Evolutionary conservation across 2,329 filamentous ascomycete species (phyloP).

Genomic region (Calonectria pseudoreteaudii): DNA sequence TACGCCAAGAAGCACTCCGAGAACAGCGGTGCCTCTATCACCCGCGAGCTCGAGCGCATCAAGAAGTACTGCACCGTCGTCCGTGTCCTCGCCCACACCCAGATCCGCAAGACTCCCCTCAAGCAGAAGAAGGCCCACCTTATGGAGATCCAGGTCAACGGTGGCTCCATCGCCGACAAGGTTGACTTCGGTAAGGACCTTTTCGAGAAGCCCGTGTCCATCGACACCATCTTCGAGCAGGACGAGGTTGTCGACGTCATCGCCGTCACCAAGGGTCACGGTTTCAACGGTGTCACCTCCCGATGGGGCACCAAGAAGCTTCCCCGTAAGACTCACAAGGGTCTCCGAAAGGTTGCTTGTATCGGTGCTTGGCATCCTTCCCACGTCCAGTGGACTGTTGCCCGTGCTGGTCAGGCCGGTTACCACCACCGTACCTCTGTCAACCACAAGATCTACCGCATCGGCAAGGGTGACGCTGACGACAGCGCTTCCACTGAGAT

Average conservation of each 20-base stretch:
- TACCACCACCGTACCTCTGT: slow-evolving; percentile 99
- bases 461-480: slow-evolving; percentile 92
- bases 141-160: slow-evolving; percentile 99
- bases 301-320: slow-evolving; percentile 99
- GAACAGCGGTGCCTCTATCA: slow-evolving; percentile 88
- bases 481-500: slow-evolving; percentile 94
- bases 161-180: slow-evolving; percentile 95
- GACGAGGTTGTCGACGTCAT: slow-evolving; percentile 99
- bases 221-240: slow-evolving; percentile 97
- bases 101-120: slow-evolving; percentile 98
- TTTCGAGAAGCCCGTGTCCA: slow-evolving; percentile 98
- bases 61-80: slow-evolving; percentile 99
- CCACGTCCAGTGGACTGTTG: slow-evolving; percentile 99
- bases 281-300: slow-evolving; percentile 95
- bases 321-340: slow-evolving; percentile 99
- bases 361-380: slow-evolving; percentile 99
- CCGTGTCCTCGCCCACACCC: slow-evolving; percentile 98
- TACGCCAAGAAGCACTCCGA: slow-evolving; percentile 99
- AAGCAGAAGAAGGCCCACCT: slow-evolving; percentile 99
- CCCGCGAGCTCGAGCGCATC: slow-evolving; percentile 98
- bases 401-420: slow-evolving; percentile 98
- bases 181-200: slow-evolving; percentile 94
- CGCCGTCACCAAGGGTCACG: slow-evolving; percentile 99
- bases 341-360: slow-evolving; percentile 99
- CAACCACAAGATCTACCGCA: slow-evolving; percentile 99